Evolutionary conservation across 148 eudicot genomes (phyloP).

Genomic region (Euryodendron excelsum): DNA sequence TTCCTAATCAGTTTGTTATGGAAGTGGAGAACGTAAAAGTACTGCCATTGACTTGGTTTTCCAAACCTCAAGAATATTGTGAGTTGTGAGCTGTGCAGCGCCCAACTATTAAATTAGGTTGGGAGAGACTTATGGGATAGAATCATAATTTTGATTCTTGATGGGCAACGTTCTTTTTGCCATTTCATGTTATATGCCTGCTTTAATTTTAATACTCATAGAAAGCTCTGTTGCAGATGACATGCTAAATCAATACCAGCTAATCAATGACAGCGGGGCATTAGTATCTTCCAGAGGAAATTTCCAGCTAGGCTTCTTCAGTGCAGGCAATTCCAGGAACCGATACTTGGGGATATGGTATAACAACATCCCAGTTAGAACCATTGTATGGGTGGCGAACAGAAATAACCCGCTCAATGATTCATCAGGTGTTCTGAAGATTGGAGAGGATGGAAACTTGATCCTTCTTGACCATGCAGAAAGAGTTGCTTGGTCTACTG

Average conservation of each 20-base stretch:
- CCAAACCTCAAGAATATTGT: too few species aligned
- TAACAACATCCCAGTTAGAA: neutral
- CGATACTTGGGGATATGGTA: neutral
- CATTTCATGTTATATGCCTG: neutral
- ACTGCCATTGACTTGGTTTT: too few species aligned
- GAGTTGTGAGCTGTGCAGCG: too few species aligned
- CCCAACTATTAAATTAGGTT: too few species aligned
- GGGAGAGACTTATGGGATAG: too few species aligned
- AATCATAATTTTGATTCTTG: too few species aligned
- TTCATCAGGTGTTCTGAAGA: neutral
- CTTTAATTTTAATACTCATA: too few species aligned
- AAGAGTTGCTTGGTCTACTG: constrained; percentile 2
- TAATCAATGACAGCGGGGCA: neutral
- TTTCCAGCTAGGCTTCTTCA: neutral
- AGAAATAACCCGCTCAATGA: constrained; percentile 3
- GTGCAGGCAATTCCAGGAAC: neutral
- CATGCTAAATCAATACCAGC: neutral
- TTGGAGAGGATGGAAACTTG: constrained; percentile 3
- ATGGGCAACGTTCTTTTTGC: neutral
- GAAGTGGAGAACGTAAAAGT: too few species aligned
- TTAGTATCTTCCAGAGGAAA: neutral
- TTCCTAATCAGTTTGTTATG: too few species aligned
- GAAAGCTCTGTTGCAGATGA: too few species aligned
- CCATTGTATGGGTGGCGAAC: constrained; percentile 15
- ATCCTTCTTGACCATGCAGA: neutral